phyloP scores from a whole-genome alignment of 805 yeast species.

The Isabelozyma rhagii region DNA sequence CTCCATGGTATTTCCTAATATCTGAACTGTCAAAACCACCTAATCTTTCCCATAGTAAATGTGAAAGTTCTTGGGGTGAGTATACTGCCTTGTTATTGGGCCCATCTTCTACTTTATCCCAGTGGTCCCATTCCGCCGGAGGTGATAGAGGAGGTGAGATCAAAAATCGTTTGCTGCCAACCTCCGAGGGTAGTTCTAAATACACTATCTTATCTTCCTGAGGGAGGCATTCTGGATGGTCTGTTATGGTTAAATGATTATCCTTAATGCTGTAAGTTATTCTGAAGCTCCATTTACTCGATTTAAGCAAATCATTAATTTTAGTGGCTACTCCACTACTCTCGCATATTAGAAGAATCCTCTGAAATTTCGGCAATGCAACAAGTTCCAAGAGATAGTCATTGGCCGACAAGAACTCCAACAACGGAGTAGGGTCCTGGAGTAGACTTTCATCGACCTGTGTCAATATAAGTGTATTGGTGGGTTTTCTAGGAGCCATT shows the following conservation, averaged over 20 bases:
- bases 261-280: constrained; percentile 33
- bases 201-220: constrained; percentile 18
- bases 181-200: constrained; percentile 40
- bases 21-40: constrained; percentile 37
- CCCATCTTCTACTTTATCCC: constrained; percentile 39
- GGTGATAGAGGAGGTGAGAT: constrained; percentile 47
- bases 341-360: constrained; percentile 34
- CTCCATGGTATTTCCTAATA: constrained; percentile 24
- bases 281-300: constrained; percentile 13
- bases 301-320: constrained; percentile 13
- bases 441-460: constrained; percentile 17
- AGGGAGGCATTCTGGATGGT: constrained; percentile 5
- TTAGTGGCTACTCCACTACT: constrained; percentile 15
- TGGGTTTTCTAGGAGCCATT: constrained; percentile 12
- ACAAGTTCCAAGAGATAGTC: constrained; percentile 30
- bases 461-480: constrained; percentile 38
- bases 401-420: constrained; percentile 20
- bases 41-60: constrained; percentile 41
- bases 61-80: constrained; percentile 39
- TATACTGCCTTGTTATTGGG: constrained; percentile 33
- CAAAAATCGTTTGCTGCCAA: constrained; percentile 33
- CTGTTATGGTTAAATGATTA: constrained; percentile 16
- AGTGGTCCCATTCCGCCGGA: constrained; percentile 43
- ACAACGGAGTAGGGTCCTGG: constrained; percentile 23
- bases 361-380: constrained; percentile 26